Percentiles rank a stretch among this genome's conserved stretches.
phyloP scores from a whole-genome alignment of 306 rosid genomes.

The Acacia acuminata region DNA sequence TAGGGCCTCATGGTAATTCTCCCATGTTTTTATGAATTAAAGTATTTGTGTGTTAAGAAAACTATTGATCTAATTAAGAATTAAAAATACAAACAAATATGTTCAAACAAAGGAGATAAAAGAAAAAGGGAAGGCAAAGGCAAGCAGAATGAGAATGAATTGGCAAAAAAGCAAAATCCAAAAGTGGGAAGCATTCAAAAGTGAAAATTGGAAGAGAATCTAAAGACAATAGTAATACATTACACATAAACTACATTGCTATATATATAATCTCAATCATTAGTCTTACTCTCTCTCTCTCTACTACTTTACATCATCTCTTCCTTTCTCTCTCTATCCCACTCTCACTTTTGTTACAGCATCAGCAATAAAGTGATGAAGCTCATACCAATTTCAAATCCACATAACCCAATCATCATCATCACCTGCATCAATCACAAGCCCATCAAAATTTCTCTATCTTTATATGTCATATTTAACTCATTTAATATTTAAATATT shows the following conservation, averaged over 20 bases:
- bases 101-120: background rate
- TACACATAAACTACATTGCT: background rate
- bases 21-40: no score
- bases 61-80: background rate
- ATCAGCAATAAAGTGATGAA: conserved; percentile 42
- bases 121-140: background rate
- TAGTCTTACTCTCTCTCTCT: conserved; percentile 10
- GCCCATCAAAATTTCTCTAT: conserved; percentile 21
- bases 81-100: background rate
- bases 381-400: conserved; percentile 47
- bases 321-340: conserved; percentile 6
- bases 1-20: no score
- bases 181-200: background rate
- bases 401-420: conserved; percentile 61
- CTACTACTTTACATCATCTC: conserved; percentile 29
- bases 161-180: background rate
- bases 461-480: background rate
- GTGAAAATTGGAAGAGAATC: background rate
- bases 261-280: background rate
- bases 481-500: background rate
- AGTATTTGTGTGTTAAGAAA: background rate
- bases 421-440: conserved; percentile 40
- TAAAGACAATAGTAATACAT: background rate
- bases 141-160: background rate
- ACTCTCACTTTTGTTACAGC: conserved; percentile 28